Evolutionary conservation across 2,329 filamentous ascomycete species (phyloP), one percentile per base, ranked within the genome.

Genomic region (Trichoderma citrinoviride): DNA sequence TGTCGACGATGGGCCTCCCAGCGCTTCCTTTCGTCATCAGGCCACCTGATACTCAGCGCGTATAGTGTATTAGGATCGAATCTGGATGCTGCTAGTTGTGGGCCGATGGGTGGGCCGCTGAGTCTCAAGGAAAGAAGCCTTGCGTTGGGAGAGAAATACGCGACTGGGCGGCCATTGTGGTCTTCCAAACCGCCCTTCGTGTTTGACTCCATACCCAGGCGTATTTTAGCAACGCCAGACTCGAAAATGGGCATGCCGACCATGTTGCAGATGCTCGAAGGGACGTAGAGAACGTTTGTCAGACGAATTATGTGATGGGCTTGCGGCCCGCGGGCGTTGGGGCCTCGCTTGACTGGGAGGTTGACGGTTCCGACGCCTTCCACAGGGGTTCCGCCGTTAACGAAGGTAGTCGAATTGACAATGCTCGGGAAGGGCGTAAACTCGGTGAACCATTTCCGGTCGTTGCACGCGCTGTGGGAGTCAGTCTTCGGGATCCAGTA

Each of bases 401-500:
- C 23, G 1, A 7, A 15, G 5, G 14, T 19, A 14, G 33, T 8
- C 5, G 55, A 14, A 5, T 37, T 6, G 17, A 21, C 17, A 17
- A 17, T 17, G 21, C 29, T 49, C 3, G 29, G 0, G 21, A 60
- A 60, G 1, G 41, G 37, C 2, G 19, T 44, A 2, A 66, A 67
- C 8, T 68, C 64, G 10, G 66, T 40, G 14, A 69, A 69, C 67
- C 67, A 69, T 33, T 7, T 56, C 10, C 46, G 7, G 50, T 68
- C 64, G 7, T 67, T 69, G 37, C 67, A 64, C 6, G 61, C 47
- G 50, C 67, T 69, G 23, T 27, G 66, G 19, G 17, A 15, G 23
- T 33, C 19, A 58, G 15, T 50, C 10, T 37, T 37, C 33, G 12
- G 14, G 12, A 14, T 37, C 10, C 3, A 37, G 33, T 12, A 50